phyloP scores from a whole-genome alignment of 768 basidiomycete species.

The Tylopilus balloui region DNA sequence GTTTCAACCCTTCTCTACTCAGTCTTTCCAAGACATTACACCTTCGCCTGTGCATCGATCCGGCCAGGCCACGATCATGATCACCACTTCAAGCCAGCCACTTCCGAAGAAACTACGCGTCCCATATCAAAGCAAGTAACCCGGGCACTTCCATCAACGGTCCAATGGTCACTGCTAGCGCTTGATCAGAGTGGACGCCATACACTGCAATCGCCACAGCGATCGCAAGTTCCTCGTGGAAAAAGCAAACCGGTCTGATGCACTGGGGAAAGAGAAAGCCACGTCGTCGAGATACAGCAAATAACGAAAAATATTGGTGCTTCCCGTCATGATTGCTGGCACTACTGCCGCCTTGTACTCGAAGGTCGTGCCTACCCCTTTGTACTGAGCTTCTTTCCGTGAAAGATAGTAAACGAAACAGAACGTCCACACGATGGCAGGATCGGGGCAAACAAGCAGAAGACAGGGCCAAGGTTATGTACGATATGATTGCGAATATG shows the following conservation, averaged over 20 bases:
- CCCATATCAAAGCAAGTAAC: slow-evolving; percentile 62
- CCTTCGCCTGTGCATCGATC: neutral
- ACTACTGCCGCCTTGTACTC: slow-evolving; percentile 72
- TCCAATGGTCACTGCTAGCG: slow-evolving; percentile 75
- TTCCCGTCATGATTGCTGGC: slow-evolving; percentile 76
- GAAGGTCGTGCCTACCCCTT: slow-evolving; percentile 14
- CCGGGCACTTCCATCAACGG: slow-evolving; percentile 81
- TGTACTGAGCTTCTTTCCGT: slow-evolving; percentile 26
- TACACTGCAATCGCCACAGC: slow-evolving; percentile 76
- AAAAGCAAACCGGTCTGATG: neutral
- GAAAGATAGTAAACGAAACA: slow-evolving; percentile 47
- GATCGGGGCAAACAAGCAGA: slow-evolving; percentile 78
- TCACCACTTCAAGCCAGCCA: slow-evolving; percentile 38
- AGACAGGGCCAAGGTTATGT: slow-evolving; percentile 69
- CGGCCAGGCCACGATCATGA: neutral
- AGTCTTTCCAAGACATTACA: neutral
- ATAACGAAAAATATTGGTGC: slow-evolving; percentile 75
- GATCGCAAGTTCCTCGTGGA: slow-evolving; percentile 68
- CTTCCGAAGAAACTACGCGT: slow-evolving; percentile 45
- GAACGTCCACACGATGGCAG: slow-evolving; percentile 74
- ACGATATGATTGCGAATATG: slow-evolving; percentile 72
- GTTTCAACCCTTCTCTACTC: neutral
- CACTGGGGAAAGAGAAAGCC: no score
- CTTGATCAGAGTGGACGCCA: slow-evolving; percentile 74
- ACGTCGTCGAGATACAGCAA: neutral